Evolutionary conservation across 116 monocot species (phyloP).

Genomic region (Trichopus zeylanicus): DNA sequence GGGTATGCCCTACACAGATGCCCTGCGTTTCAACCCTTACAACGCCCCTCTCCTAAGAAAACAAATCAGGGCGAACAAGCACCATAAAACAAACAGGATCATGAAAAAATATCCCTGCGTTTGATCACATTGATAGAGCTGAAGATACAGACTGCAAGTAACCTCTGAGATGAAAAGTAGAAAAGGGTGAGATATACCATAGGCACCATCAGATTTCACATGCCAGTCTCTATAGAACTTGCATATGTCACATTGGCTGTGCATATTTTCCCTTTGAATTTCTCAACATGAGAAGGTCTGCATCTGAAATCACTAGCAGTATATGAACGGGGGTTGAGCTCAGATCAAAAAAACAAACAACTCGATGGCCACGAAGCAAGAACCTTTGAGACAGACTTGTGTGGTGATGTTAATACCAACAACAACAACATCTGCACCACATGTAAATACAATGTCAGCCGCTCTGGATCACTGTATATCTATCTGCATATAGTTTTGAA

Average conservation of each 20-base stretch:
- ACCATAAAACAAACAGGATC: slow-evolving; percentile 87
- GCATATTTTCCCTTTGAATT: slow-evolving; percentile 54
- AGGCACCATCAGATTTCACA: slow-evolving; percentile 77
- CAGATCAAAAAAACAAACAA: neutral
- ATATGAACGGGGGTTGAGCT: no score
- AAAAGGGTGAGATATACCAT: slow-evolving; percentile 44
- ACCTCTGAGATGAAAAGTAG: neutral
- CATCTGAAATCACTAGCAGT: slow-evolving; percentile 35
- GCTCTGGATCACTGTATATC: slow-evolving; percentile 96
- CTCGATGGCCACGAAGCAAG: no score
- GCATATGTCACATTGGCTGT: slow-evolving; percentile 56
- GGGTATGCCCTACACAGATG: slow-evolving; percentile 82
- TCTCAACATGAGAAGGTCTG: slow-evolving; percentile 47
- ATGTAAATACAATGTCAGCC: slow-evolving; percentile 89
- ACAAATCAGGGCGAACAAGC: slow-evolving; percentile 69
- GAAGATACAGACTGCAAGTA: neutral
- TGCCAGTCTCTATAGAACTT: slow-evolving; percentile 95
- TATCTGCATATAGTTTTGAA: no score
- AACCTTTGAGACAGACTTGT: slow-evolving; percentile 77
- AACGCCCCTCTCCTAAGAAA: slow-evolving; percentile 79
- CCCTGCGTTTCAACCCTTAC: slow-evolving; percentile 98
- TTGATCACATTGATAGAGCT: neutral
- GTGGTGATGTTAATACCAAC: slow-evolving; percentile 97
- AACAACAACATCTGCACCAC: slow-evolving; percentile 82
- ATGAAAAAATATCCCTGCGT: slow-evolving; percentile 88